These are phyloP conservation scores for Nitzschia putrida DNA, from an alignment of 108 stramenopile species.

Conservation along the genomic window DNA sequence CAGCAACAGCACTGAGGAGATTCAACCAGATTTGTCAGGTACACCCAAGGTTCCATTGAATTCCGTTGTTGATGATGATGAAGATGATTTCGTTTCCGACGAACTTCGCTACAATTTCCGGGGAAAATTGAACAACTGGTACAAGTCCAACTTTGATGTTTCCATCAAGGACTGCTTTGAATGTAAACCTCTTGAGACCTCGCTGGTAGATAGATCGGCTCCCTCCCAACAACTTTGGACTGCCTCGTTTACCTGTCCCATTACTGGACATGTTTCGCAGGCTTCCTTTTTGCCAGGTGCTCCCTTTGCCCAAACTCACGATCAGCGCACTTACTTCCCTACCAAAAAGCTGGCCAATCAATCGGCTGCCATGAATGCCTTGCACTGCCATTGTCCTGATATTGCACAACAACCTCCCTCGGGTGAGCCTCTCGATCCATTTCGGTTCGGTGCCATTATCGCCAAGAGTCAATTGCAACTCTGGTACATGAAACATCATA, in stretches of 20 bases:
- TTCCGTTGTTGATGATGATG: no score
- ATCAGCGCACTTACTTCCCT: background rate
- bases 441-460: background rate
- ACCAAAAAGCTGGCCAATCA: conserved; percentile 18
- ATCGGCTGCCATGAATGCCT: conserved; percentile 15
- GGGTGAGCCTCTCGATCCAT: background rate
- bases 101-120: background rate
- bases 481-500: conserved; percentile 24
- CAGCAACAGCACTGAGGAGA: no score
- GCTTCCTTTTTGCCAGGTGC: background rate
- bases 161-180: conserved; percentile 13
- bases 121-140: conserved; percentile 20
- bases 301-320: background rate
- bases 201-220: background rate
- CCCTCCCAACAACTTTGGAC: conserved; percentile 22
- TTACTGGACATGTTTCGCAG: conserved; percentile 14
- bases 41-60: no score
- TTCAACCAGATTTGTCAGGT: no score
- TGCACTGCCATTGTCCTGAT: background rate
- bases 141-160: conserved; percentile 19
- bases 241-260: conserved; percentile 25
- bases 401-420: background rate
- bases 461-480: conserved; percentile 12
- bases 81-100: no score
- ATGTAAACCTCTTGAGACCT: background rate